Conservation (phyloP, 352 stramenopile species). For the Thalassiosira pacifica region DNA sequence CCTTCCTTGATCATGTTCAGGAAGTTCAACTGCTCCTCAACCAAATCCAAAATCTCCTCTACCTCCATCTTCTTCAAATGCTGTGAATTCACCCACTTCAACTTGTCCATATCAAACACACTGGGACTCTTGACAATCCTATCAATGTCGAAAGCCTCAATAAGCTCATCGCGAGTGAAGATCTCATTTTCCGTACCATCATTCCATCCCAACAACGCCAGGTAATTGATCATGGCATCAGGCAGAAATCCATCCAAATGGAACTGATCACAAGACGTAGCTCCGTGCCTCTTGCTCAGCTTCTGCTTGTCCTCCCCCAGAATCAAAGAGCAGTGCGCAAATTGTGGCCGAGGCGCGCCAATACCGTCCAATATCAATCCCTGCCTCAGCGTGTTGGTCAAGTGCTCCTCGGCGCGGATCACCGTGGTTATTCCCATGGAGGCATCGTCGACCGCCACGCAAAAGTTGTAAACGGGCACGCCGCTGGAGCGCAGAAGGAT, state of each 20-base stretch:
- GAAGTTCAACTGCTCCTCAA: constrained; percentile 82
- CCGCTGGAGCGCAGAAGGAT: constrained; percentile 88
- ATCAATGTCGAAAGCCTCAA: constrained; percentile 89
- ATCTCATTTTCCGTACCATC: constrained; percentile 97
- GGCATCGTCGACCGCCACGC: constrained; percentile 96
- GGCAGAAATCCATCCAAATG: constrained; percentile 95
- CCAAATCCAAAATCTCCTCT: constrained; percentile 80
- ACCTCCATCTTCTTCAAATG: constrained; percentile 87
- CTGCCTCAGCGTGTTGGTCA: constrained; percentile 90
- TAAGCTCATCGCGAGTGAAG: constrained; percentile 94
- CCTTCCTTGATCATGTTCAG: constrained; percentile 76
- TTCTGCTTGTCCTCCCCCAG: constrained; percentile 98
- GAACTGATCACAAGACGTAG: constrained; percentile 97
- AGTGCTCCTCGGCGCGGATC: constrained; percentile 94
- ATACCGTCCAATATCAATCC: constrained; percentile 89
- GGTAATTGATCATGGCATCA: constrained; percentile 97
- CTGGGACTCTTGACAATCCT: constrained; percentile 88
- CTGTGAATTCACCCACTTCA: constrained; percentile 88
- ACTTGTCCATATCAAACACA: constrained; percentile 91
- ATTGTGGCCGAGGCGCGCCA: constrained; percentile 81
- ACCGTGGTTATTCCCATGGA: constrained; percentile 98
- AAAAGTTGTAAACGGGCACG: constrained; percentile 92
- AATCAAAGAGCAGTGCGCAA: constrained; percentile 92
- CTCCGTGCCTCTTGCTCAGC: constrained; percentile 97
- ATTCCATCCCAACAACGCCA: constrained; percentile 98